Conservation (phyloP, 2,329 filamentous ascomycete genomes). For the Trichoderma afroharzianum region DNA sequence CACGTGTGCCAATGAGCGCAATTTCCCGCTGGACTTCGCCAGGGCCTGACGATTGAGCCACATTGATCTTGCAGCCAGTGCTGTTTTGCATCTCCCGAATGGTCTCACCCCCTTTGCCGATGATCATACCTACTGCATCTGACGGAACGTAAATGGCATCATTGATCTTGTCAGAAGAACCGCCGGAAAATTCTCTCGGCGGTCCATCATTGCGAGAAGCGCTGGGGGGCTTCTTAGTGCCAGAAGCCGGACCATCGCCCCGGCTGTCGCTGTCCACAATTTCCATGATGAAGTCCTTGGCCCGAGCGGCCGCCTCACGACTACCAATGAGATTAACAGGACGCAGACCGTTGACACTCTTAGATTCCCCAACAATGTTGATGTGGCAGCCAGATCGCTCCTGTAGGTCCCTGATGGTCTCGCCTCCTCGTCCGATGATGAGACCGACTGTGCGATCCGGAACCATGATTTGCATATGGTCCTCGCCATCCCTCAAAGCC, state of each 20-base stretch:
- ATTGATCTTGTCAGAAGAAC: slow-evolving; percentile 64
- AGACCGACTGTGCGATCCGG: slow-evolving; percentile 88
- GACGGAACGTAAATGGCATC: slow-evolving; percentile 84
- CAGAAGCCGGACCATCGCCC: slow-evolving; percentile 41
- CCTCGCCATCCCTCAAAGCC: slow-evolving; percentile 71
- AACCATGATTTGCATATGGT: slow-evolving; percentile 90
- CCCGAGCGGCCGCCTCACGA: slow-evolving; percentile 67
- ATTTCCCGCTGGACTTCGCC: slow-evolving; percentile 82
- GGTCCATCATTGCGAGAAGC: slow-evolving; percentile 31
- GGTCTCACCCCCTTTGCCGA: slow-evolving; percentile 89
- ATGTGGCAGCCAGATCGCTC: slow-evolving; percentile 92
- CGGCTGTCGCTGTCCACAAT: slow-evolving; percentile 89
- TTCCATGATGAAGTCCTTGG: slow-evolving; percentile 86
- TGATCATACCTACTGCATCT: slow-evolving; percentile 93
- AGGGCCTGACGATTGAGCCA: slow-evolving; percentile 74
- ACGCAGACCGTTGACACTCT: slow-evolving; percentile 84
- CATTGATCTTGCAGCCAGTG: slow-evolving; percentile 92
- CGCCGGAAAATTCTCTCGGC: slow-evolving; percentile 38
- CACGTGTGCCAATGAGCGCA: slow-evolving; percentile 72
- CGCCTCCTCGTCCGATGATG: slow-evolving; percentile 89
- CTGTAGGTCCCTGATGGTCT: slow-evolving; percentile 89
- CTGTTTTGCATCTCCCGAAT: slow-evolving; percentile 89
- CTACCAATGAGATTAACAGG: slow-evolving; percentile 88
- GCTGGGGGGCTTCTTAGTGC: slow-evolving; percentile 28
- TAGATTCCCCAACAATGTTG: slow-evolving; percentile 90